phyloP scores from a whole-genome alignment of 2,329 filamentous ascomycete genomes.

The Acrocalymma vagum region DNA sequence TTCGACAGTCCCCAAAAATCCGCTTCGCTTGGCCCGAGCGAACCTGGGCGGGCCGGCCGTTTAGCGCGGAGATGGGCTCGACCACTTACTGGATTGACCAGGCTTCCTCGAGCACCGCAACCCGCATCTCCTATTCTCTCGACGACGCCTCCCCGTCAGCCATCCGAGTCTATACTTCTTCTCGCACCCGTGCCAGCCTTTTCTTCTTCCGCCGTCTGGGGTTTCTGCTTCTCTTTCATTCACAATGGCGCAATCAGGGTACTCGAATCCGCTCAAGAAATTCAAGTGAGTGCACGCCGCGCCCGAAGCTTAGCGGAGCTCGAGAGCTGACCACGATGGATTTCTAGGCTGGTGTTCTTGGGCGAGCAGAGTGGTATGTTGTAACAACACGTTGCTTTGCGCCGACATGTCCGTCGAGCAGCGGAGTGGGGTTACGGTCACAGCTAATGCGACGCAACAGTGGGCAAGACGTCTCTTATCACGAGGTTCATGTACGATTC shows the following conservation, averaged over 20 bases:
- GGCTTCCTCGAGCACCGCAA: constrained; percentile 20
- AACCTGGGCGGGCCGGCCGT: too few species aligned
- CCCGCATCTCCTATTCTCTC: constrained; percentile 33
- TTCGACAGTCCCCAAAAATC: too few species aligned
- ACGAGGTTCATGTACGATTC: constrained; percentile 99
- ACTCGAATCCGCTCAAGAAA: constrained; percentile 99
- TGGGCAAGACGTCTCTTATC: constrained; percentile 98
- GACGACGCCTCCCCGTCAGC: constrained; percentile 16
- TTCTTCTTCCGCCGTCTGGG: constrained; percentile 1
- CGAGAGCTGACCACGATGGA: constrained; percentile 36
- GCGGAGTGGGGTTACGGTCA: too few species aligned
- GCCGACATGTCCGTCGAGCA: background rate
- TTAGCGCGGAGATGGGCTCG: too few species aligned
- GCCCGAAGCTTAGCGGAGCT: constrained; percentile 12
- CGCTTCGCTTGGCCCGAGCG: too few species aligned
- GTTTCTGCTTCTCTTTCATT: constrained; percentile 3
- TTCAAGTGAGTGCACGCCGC: constrained; percentile 77
- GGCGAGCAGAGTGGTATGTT: constrained; percentile 96
- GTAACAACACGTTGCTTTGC: too few species aligned
- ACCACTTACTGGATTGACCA: constrained; percentile 16
- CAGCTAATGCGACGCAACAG: constrained; percentile 60
- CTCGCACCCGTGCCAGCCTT: constrained; percentile 11
- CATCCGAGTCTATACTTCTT: constrained; percentile 12
- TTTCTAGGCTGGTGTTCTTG: constrained; percentile 85
- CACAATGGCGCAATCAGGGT: constrained; percentile 83